A percentile compares a stretch with the other conserved stretches of the same genome.
Conservation (phyloP, 306 rosid species). For the Fragaria ananassa region DNA sequence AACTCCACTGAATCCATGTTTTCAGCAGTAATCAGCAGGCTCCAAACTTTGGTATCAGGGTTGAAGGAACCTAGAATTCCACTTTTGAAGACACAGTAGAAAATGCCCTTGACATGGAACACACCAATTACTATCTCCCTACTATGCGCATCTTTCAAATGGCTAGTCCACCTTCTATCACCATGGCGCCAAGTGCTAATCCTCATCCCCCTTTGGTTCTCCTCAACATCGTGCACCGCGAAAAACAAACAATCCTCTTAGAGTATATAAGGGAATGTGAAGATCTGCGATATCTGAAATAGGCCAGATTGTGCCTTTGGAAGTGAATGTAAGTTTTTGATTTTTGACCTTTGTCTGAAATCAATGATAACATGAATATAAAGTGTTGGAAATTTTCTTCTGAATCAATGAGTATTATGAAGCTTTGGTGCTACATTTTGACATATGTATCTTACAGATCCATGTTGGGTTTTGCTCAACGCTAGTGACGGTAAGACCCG, state of each 20-base stretch:
- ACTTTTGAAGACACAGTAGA: conserved; percentile 5
- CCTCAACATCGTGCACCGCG: background rate
- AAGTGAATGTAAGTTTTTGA: background rate
- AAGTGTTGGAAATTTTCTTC: background rate
- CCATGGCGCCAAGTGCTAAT: conserved; percentile 3
- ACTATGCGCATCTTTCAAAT: background rate
- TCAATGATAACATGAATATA: background rate
- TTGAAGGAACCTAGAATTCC: conserved; percentile 3
- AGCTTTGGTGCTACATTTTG: background rate
- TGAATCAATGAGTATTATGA: background rate
- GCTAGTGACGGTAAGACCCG: background rate
- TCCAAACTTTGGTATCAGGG: background rate
- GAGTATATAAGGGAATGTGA: too few species aligned
- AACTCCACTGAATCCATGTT: background rate
- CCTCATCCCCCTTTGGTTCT: background rate
- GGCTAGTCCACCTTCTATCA: background rate
- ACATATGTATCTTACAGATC: background rate
- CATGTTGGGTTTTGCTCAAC: background rate
- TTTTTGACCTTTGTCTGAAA: conserved; percentile 2
- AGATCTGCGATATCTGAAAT: background rate
- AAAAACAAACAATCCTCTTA: conserved; percentile 7
- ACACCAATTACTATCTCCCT: background rate
- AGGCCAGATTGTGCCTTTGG: background rate
- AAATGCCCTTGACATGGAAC: conserved; percentile 5
- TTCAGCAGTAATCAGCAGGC: background rate